phyloP scores from a whole-genome alignment of 148 eudicot species.

The Euryodendron excelsum region DNA sequence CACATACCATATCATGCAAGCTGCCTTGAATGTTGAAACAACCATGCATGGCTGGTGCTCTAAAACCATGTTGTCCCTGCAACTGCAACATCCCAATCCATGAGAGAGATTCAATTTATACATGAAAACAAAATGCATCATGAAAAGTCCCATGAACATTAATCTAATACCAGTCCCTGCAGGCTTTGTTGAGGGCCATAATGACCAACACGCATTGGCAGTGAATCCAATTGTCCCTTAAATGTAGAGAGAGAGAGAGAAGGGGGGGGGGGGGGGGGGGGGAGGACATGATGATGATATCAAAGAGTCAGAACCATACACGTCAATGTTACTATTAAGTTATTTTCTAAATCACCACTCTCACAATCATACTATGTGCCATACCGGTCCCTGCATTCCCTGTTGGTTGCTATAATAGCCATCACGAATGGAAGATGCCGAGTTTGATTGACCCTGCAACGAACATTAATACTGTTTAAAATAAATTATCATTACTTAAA shows the following conservation, averaged over 20 bases:
- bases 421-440: slow-evolving; percentile 1
- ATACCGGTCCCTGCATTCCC: slow-evolving; percentile 20
- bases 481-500: not conserved
- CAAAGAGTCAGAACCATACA: not conserved
- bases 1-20: slow-evolving; percentile 11
- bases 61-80: slow-evolving; percentile 23
- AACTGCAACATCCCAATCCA: slow-evolving; percentile 10
- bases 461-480: not conserved
- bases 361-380: not conserved
- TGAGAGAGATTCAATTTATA: not conserved
- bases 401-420: slow-evolving; percentile 18
- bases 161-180: slow-evolving; percentile 20
- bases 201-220: slow-evolving; percentile 10
- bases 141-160: not conserved
- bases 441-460: slow-evolving; percentile 10
- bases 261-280: too few relatives aligned
- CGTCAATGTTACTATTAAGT: not conserved
- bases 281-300: too few relatives aligned
- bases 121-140: not conserved
- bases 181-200: slow-evolving; percentile 21
- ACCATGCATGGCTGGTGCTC: slow-evolving; percentile 9
- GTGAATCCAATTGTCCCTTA: slow-evolving; percentile 14
- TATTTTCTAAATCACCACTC: not conserved
- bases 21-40: slow-evolving; percentile 18
- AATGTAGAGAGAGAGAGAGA: not conserved